These are phyloP conservation scores for Auriculariales sp. DNA, from an alignment of 768 basidiomycete species.

Conservation along the genomic window DNA sequence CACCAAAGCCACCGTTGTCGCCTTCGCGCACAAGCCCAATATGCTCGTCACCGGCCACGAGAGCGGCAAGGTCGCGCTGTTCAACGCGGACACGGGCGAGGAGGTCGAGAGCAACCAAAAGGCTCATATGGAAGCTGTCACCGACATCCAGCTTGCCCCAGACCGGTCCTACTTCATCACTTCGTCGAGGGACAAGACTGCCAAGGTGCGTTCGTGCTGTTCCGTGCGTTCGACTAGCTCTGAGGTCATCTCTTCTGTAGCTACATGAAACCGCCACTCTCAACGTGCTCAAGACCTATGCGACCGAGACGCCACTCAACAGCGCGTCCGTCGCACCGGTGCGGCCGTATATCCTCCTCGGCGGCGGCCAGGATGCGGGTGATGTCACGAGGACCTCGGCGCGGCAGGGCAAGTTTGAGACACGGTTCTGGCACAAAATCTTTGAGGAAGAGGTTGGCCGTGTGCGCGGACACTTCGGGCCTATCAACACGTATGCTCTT, in stretches of 20 bases:
- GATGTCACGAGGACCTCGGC: slow-evolving; percentile 87
- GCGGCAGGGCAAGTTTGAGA: slow-evolving; percentile 95
- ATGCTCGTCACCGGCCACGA: slow-evolving; percentile 90
- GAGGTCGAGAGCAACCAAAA: slow-evolving; percentile 74
- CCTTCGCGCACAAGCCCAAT: slow-evolving; percentile 67
- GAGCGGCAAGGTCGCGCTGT: slow-evolving; percentile 86
- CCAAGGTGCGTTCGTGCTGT: slow-evolving; percentile 44
- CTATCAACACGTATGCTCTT: slow-evolving; percentile 77
- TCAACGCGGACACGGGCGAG: slow-evolving; percentile 77
- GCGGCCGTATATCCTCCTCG: slow-evolving; percentile 82
- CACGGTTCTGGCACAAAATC: slow-evolving; percentile 93
- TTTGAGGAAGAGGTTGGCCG: slow-evolving; percentile 95
- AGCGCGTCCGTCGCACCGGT: slow-evolving; percentile 76
- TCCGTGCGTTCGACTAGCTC: slow-evolving; percentile 2
- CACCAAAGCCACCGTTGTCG: slow-evolving; percentile 93
- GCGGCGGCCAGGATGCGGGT: slow-evolving; percentile 98
- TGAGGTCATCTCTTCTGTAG: slow-evolving; percentile 18
- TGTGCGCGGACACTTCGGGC: slow-evolving; percentile 95
- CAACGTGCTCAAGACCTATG: slow-evolving; percentile 81
- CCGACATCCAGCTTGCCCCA: slow-evolving; percentile 80
- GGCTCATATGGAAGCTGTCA: slow-evolving; percentile 75
- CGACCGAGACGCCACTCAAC: slow-evolving; percentile 90
- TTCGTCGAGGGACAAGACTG: slow-evolving; percentile 91
- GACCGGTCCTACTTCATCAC: slow-evolving; percentile 94
- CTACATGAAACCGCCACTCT: slow-evolving; percentile 84